A percentile compares a stretch with the other conserved stretches of the same genome.
Conservation (phyloP, 1,139 yeast species). For the Groenewaldozyma auringiensis region DNA sequence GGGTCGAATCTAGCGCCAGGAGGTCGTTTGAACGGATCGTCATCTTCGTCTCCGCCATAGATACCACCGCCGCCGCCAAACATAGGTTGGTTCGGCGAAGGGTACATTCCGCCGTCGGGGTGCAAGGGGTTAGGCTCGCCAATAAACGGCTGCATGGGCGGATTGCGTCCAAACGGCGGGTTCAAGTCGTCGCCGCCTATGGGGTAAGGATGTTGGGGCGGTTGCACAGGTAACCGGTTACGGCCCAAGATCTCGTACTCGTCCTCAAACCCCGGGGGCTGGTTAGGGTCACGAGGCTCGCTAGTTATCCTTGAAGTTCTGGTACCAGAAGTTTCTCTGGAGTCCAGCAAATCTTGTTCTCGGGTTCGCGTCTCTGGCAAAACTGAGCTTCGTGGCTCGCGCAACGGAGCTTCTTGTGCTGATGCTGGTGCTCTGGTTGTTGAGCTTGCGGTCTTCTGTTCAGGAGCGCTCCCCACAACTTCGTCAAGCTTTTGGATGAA, state of each 20-base stretch:
- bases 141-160: conserved; percentile 24
- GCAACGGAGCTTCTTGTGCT: background rate
- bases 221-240: conserved; percentile 9
- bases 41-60: conserved; percentile 21
- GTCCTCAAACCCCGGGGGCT: conserved; percentile 51
- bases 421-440: background rate
- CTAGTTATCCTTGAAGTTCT: background rate
- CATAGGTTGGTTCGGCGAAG: conserved; percentile 24
- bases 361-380: background rate
- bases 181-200: conserved; percentile 36
- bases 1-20: conserved; percentile 38
- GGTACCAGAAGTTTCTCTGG: background rate
- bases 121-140: conserved; percentile 9
- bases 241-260: conserved; percentile 38
- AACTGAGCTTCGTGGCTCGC: background rate
- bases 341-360: background rate
- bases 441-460: background rate
- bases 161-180: conserved; percentile 34
- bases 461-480: background rate
- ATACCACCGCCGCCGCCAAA: conserved; percentile 19
- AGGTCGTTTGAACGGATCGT: conserved; percentile 22
- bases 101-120: conserved; percentile 35
- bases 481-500: background rate
- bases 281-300: conserved; percentile 2
- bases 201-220: conserved; percentile 13